These are phyloP conservation scores for Cladosporium sphaerospermum DNA, from an alignment of 2,329 filamentous ascomycete species.

Conservation along the genomic window DNA sequence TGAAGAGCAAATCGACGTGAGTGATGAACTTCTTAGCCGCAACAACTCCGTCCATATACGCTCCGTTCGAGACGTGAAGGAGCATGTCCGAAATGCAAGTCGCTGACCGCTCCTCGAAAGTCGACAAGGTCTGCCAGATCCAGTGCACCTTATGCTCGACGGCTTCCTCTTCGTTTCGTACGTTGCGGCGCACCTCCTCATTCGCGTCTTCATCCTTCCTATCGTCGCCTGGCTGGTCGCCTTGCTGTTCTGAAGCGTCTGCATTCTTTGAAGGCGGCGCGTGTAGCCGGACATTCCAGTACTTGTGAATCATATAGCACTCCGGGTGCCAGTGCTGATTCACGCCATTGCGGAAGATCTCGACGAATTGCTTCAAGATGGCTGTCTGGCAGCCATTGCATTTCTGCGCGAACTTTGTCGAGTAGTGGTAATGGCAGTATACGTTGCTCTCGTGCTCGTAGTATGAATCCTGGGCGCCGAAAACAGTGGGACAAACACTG, in stretches of 20 bases:
- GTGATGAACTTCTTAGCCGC: slow-evolving; percentile 94
- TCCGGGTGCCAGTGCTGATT: slow-evolving; percentile 99
- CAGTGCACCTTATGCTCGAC: slow-evolving; percentile 98
- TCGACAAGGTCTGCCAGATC: slow-evolving; percentile 96
- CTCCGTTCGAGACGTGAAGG: slow-evolving; percentile 94
- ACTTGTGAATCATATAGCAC: slow-evolving; percentile 99
- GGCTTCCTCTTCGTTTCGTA: slow-evolving; percentile 79
- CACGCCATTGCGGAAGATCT: slow-evolving; percentile 95
- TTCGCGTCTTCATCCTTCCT: slow-evolving; percentile 50
- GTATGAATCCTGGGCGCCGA: slow-evolving; percentile 96
- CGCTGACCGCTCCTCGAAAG: slow-evolving; percentile 94
- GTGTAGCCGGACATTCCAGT: slow-evolving; percentile 89
- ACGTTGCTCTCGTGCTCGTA: slow-evolving; percentile 96
- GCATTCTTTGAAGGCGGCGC: slow-evolving; percentile 33
- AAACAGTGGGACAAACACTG: slow-evolving; percentile 94
- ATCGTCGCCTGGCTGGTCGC: slow-evolving; percentile 26
- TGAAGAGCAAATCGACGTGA: slow-evolving; percentile 90
- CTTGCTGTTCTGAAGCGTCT: slow-evolving; percentile 25
- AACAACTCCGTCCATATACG: slow-evolving; percentile 89
- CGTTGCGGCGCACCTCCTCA: slow-evolving; percentile 63
- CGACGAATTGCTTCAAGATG: slow-evolving; percentile 97
- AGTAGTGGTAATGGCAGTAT: slow-evolving; percentile 98
- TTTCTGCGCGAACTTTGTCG: slow-evolving; percentile 89
- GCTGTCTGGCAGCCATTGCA: slow-evolving; percentile 96
- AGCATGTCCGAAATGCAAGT: slow-evolving; percentile 99